A percentile compares a stretch with the other conserved stretches of the same genome.
phyloP scores from a whole-genome alignment of 2,329 filamentous ascomycete species.

The Chalara sp. region DNA sequence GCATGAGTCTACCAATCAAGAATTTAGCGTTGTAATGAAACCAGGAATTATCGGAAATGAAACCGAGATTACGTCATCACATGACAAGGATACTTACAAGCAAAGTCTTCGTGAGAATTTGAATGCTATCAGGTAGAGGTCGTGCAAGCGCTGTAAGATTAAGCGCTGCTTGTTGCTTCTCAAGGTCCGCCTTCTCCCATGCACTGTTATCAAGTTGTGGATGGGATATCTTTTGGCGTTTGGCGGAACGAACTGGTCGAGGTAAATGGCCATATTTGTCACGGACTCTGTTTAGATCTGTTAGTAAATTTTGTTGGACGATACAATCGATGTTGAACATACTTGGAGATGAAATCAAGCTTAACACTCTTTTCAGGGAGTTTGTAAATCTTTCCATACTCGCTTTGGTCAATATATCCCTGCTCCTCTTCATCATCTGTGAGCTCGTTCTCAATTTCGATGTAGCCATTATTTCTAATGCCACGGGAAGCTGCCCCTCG shows the following conservation, averaged over 20 bases:
- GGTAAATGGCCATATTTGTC: slow-evolving; percentile 5
- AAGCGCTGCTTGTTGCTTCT: slow-evolving; percentile 60
- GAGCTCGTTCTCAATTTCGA: slow-evolving; percentile 59
- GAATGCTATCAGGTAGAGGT: slow-evolving; percentile 36
- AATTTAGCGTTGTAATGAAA: slow-evolving; percentile 16
- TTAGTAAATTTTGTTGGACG: slow-evolving; percentile 6
- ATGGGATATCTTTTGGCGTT: not conserved
- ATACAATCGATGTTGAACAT: slow-evolving; percentile 24
- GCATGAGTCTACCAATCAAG: slow-evolving; percentile 31
- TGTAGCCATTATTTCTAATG: slow-evolving; percentile 61
- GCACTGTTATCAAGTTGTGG: not conserved
- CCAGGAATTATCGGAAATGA: slow-evolving; percentile 2
- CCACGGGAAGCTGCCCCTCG: slow-evolving; percentile 47
- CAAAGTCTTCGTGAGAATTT: slow-evolving; percentile 50
- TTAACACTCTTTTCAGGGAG: slow-evolving; percentile 59
- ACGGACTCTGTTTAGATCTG: slow-evolving; percentile 6
- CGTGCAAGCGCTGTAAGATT: slow-evolving; percentile 52
- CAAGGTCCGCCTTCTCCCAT: slow-evolving; percentile 29
- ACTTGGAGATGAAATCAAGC: slow-evolving; percentile 65
- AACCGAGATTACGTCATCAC: slow-evolving; percentile 15
- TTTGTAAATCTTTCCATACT: slow-evolving; percentile 59
- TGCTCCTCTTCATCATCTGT: slow-evolving; percentile 41
- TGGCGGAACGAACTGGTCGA: not conserved
- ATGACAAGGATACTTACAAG: slow-evolving; percentile 44
- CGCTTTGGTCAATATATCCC: slow-evolving; percentile 50